These are phyloP conservation scores for Colletotrichum melonis DNA, from an alignment of 2,329 filamentous ascomycete genomes.

Conservation along the genomic window DNA sequence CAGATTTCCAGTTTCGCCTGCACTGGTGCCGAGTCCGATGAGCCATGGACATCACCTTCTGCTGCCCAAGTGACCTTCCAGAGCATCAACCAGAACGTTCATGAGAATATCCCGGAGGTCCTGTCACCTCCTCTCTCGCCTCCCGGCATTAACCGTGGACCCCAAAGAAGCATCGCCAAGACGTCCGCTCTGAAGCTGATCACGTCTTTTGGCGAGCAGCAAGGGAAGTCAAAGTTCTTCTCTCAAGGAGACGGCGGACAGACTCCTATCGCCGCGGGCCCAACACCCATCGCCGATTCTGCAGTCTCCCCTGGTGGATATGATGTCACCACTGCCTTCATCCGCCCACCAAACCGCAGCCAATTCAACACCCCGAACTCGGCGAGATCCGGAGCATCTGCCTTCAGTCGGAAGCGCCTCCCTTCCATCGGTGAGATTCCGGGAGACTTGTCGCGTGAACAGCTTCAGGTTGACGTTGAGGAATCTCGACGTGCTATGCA, in stretches of 20 bases:
- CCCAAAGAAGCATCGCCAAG: conserved; percentile 76
- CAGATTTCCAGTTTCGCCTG: conserved; percentile 77
- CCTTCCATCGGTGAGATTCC: conserved; percentile 82
- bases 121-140: conserved; percentile 81
- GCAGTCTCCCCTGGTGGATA: conserved; percentile 77
- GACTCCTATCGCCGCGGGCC: conserved; percentile 84
- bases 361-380: conserved; percentile 77
- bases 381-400: conserved; percentile 68
- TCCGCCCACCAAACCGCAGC: conserved; percentile 75
- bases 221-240: conserved; percentile 72
- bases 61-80: conserved; percentile 72
- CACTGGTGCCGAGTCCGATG: conserved; percentile 84
- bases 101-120: conserved; percentile 68
- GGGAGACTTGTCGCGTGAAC: conserved; percentile 44
- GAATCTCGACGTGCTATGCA: conserved; percentile 42
- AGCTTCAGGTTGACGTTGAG: conserved; percentile 26
- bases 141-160: conserved; percentile 70
- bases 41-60: conserved; percentile 89
- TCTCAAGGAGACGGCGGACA: conserved; percentile 64
- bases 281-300: conserved; percentile 88
- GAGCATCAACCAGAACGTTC: conserved; percentile 61
- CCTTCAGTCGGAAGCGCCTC: conserved; percentile 72
- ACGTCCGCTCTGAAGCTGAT: conserved; percentile 90
- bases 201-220: conserved; percentile 81
- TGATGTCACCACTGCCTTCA: conserved; percentile 74